Conservation (phyloP, 306 rosid species). For the Carpinus viminea region DNA sequence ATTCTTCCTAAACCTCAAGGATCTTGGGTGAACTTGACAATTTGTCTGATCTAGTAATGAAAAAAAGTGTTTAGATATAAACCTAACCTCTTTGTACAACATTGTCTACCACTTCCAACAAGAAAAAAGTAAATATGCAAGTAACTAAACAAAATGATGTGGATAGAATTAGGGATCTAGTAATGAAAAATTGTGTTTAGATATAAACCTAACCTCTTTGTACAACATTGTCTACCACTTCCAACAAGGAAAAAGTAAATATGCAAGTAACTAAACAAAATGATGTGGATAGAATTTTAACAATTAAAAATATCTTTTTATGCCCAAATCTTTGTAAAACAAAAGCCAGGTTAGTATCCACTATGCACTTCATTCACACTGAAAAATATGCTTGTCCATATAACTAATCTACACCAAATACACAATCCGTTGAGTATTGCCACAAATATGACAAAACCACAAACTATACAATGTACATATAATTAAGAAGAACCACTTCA, state of each 20-base stretch:
- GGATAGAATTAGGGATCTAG: no score
- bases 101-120: slow-evolving; percentile 14
- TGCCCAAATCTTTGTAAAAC: background rate
- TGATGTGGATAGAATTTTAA: background rate
- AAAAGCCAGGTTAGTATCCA: background rate
- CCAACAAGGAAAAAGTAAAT: slow-evolving; percentile 16
- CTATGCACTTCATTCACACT: background rate
- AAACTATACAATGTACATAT: background rate
- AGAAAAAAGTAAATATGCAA: slow-evolving; percentile 8
- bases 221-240: slow-evolving; percentile 11
- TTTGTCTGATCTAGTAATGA: slow-evolving; percentile 69
- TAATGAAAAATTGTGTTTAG: slow-evolving; percentile 43
- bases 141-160: background rate
- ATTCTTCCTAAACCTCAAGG: slow-evolving; percentile 72
- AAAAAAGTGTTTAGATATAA: slow-evolving; percentile 38
- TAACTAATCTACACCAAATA: background rate
- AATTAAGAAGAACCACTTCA: background rate
- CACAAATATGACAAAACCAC: background rate
- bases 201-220: slow-evolving; percentile 24
- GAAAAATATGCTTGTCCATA: background rate
- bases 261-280: background rate
- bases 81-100: slow-evolving; percentile 18
- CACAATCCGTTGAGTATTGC: background rate
- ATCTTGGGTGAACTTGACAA: slow-evolving; percentile 58
- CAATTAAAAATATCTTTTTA: background rate